Evolutionary conservation across 768 basidiomycete species (phyloP), one percentile per base, ranked within the genome.

Genomic region (Candolleomyces eurysporus): DNA sequence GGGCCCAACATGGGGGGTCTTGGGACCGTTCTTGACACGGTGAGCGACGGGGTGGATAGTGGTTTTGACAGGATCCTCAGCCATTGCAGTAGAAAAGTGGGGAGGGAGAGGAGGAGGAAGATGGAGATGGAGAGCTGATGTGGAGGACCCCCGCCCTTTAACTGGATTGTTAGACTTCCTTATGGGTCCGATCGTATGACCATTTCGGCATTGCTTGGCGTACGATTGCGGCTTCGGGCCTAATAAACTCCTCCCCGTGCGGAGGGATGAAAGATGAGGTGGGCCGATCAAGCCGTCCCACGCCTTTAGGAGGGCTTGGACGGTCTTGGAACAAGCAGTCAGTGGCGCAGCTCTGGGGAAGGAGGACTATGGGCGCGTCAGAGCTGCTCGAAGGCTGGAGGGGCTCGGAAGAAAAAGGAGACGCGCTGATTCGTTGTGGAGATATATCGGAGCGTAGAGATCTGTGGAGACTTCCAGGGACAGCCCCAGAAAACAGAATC

Each of bases 1-100:
- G 17, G 94, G 93, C 0, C 89, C 90, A 26, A 98, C 68, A 72
- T 96, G 93, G 2, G 92, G 91, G 30, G 67, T 83, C 72, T 89
- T 90, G 50, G 71, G 69, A 10, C 86, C 87, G 48, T 82, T 72
- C 64, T 83, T 66, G 63, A 96, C 71, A 60, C 93, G 89, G 49
- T 89, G 84, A 4, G 92, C 92, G 55, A 94, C 78, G 48, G 94
- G 92, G 75, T 91, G 88, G 42, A 82, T 81, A 6, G 73, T 75
- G 52, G 78, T 66, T 39, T 68, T 31, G 58, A 66, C 64, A 40
- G 71, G 51, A 51, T 67, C 66, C 40, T 80, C 81, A 59, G 80
- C 61, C 82, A 83, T 83, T 68, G 68, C 61, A 32, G 21, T 26
- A 61, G 45, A 14, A 42, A 11, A 64, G 64, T 49, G 30, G 65